A percentile compares a stretch with the other conserved stretches of the same genome.
phyloP scores from a whole-genome alignment of 2,329 filamentous ascomycete species.

The Pestalotiopsis fici region DNA sequence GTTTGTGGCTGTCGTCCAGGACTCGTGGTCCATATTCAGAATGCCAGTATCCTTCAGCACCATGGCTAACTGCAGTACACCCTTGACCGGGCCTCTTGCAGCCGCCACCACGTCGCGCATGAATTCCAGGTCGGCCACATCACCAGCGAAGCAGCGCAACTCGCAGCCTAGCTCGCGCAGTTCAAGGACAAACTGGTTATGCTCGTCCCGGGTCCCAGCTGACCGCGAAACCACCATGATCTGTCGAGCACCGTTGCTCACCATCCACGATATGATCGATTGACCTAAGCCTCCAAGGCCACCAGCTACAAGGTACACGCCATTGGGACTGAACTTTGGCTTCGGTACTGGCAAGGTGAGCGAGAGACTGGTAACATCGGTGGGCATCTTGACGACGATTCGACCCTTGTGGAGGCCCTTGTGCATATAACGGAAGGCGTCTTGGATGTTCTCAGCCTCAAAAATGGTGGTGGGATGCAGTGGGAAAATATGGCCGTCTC shows the following conservation, averaged over 20 bases:
- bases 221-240: conserved; percentile 5
- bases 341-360: neutral
- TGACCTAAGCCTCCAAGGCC: conserved; percentile 11
- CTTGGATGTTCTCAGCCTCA: conserved; percentile 16
- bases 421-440: conserved; percentile 35
- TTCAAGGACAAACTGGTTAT: neutral
- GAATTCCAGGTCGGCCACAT: neutral
- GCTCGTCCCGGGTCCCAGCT: neutral
- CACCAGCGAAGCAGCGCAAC: neutral
- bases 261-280: conserved; percentile 6
- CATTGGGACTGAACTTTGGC: neutral
- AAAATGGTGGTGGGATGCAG: conserved; percentile 21
- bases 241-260: conserved; percentile 3
- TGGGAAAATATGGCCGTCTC: conserved; percentile 14
- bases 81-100: neutral
- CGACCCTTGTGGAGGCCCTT: conserved; percentile 34
- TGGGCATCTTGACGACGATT: conserved; percentile 22
- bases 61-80: conserved; percentile 22
- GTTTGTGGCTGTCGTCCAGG: conserved; percentile 20
- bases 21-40: conserved; percentile 20
- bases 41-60: conserved; percentile 16
- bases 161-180: conserved; percentile 3
- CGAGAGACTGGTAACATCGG: neutral
- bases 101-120: neutral
- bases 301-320: conserved; percentile 6